Percentiles rank a stretch among this genome's conserved stretches.
Conservation (phyloP, 371 early-diverging fungal genomes). For the Homolaphlyctis polyrhiza region DNA sequence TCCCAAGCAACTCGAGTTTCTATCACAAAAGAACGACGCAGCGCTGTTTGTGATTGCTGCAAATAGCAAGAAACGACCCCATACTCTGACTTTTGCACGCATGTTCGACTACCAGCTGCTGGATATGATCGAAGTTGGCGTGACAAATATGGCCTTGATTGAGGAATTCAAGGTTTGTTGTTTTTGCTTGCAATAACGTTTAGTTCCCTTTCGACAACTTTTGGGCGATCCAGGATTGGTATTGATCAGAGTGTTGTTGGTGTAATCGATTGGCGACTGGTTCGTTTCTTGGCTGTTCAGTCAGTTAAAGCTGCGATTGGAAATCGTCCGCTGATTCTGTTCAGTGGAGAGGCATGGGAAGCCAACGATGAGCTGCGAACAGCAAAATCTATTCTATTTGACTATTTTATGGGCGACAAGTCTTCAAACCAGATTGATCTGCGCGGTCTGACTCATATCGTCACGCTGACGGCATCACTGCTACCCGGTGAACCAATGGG, state of each 20-base stretch:
- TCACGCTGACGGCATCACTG: conserved; percentile 67
- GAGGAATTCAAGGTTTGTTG: conserved; percentile 62
- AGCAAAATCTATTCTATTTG: conserved; percentile 79
- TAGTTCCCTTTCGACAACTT: too few relatives aligned
- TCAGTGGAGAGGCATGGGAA: conserved; percentile 86
- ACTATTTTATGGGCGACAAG: conserved; percentile 85
- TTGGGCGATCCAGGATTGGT: too few relatives aligned
- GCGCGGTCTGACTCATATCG: conserved; percentile 84
- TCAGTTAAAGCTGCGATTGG: conserved; percentile 68
- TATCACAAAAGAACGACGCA: conserved; percentile 91
- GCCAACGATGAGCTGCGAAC: conserved; percentile 60
- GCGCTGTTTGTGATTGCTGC: conserved; percentile 82
- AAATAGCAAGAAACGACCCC: conserved; percentile 95
- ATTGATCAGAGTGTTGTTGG: too few relatives aligned
- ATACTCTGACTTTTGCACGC: conserved; percentile 84
- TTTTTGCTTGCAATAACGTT: conserved; percentile 3
- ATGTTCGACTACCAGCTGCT: conserved; percentile 88
- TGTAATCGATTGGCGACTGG: too few relatives aligned
- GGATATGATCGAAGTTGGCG: conserved; percentile 93
- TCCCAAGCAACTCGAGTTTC: conserved; percentile 83
- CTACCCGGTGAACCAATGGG: conserved; percentile 34
- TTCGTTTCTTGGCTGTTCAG: conserved; percentile 12
- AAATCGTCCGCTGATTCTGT: conserved; percentile 82
- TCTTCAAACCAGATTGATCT: conserved; percentile 58
- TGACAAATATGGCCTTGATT: conserved; percentile 62